phyloP scores from a whole-genome alignment of 2,329 filamentous ascomycete genomes.

The Mariannaea elegans region DNA sequence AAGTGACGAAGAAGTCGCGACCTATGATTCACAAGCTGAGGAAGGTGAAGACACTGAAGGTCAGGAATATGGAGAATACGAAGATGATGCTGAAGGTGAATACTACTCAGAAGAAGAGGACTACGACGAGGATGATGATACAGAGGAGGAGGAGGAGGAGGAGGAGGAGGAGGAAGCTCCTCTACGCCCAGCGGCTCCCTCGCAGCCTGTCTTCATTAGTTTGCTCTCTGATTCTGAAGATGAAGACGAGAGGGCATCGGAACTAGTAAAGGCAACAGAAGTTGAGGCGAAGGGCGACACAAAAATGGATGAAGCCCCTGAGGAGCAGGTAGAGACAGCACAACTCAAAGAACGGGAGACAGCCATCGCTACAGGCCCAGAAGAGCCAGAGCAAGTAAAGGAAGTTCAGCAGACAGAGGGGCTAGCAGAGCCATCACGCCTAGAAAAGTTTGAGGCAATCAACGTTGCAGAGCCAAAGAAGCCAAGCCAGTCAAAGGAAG shows the following conservation, averaged over 20 bases:
- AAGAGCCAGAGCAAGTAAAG: background rate
- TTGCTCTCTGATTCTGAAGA: slow-evolving; percentile 58
- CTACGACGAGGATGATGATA: slow-evolving; percentile 41
- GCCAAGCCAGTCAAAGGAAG: background rate
- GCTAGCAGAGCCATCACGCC: background rate
- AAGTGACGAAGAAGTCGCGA: slow-evolving; percentile 43
- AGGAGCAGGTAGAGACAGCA: background rate
- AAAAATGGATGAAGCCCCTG: background rate
- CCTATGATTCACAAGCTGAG: slow-evolving; percentile 37
- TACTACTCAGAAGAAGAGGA: slow-evolving; percentile 30
- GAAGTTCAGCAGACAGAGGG: background rate
- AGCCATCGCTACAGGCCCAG: background rate
- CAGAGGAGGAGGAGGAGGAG: slow-evolving; percentile 40
- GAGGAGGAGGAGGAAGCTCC: slow-evolving; percentile 27
- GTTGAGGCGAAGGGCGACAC: background rate
- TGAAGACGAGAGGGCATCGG: slow-evolving; percentile 41
- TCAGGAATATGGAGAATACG: slow-evolving; percentile 16
- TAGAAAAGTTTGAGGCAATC: background rate
- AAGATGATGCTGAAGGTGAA: slow-evolving; percentile 24
- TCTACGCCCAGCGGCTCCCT: slow-evolving; percentile 29
- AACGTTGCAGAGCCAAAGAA: background rate
- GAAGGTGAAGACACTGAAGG: slow-evolving; percentile 37
- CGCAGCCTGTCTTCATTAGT: slow-evolving; percentile 55
- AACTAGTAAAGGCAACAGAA: background rate
- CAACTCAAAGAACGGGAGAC: background rate